A percentile compares a stretch with the other conserved stretches of the same genome.
Evolutionary conservation across 345 rosid genomes (phyloP).

Genomic region (Camelina sativa): DNA sequence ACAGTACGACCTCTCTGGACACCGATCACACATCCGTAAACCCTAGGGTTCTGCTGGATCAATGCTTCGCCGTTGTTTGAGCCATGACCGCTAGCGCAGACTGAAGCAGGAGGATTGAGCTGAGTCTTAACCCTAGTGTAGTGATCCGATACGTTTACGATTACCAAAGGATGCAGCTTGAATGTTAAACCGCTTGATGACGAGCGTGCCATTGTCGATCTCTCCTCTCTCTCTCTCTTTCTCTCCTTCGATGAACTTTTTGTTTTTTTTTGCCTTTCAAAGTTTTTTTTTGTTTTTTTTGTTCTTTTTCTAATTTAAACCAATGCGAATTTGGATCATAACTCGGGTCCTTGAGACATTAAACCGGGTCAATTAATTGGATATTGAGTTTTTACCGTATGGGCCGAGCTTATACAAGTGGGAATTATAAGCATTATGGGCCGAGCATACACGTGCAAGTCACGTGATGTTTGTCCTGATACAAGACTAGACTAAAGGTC

Average conservation of each 20-base stretch:
- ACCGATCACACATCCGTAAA: conserved; percentile 93
- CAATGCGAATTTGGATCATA: neutral
- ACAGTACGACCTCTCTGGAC: conserved; percentile 92
- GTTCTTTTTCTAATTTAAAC: neutral
- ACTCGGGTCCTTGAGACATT: neutral
- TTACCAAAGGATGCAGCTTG: conserved; percentile 94
- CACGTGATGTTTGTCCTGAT: too few species aligned
- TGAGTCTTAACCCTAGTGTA: conserved; percentile 89
- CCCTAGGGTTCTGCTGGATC: conserved; percentile 56
- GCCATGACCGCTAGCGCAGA: conserved; percentile 40
- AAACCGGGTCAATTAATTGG: too few species aligned
- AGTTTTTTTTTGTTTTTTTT: neutral
- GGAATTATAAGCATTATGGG: too few species aligned
- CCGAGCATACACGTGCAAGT: too few species aligned
- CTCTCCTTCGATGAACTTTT: neutral
- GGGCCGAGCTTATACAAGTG: too few species aligned
- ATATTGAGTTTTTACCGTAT: too few species aligned
- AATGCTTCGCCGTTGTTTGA: conserved; percentile 44
- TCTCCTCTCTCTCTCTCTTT: conserved; percentile 9
- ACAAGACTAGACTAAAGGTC: too few species aligned
- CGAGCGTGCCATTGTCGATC: conserved; percentile 72
- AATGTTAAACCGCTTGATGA: conserved; percentile 96
- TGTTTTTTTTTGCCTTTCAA: neutral
- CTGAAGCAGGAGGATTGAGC: conserved; percentile 54
- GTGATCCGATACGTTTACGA: conserved; percentile 94